Evolutionary conservation across 2,329 filamentous ascomycete species (phyloP).

Genomic region (Cryphonectria radicalis): DNA sequence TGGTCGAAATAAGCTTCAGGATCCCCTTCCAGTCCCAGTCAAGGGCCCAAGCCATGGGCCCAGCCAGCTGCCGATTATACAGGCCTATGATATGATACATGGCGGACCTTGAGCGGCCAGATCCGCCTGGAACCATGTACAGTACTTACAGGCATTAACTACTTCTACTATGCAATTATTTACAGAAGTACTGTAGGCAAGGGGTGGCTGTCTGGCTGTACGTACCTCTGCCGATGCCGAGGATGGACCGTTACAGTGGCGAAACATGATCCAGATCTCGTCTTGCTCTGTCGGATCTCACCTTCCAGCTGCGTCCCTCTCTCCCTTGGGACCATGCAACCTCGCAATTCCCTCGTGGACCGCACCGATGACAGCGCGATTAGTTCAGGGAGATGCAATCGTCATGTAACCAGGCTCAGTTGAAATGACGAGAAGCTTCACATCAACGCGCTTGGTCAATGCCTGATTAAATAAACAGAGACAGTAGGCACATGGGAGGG

Average conservation of each 20-base stretch:
- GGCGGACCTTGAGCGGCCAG: neutral
- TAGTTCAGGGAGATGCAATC: neutral
- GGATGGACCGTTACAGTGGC: constrained; percentile 11
- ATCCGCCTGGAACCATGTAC: neutral
- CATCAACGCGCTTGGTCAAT: neutral
- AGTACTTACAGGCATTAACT: neutral
- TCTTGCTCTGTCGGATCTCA: constrained; percentile 18
- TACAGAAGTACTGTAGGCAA: neutral
- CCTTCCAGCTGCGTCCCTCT: neutral
- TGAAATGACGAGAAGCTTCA: constrained; percentile 3
- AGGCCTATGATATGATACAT: neutral
- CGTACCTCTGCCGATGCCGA: constrained; percentile 10
- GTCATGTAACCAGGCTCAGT: neutral
- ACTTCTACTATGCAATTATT: no score
- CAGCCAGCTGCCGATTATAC: neutral
- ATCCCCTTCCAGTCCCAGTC: neutral
- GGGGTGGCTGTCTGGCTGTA: neutral
- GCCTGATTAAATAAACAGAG: neutral
- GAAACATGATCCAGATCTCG: constrained; percentile 16
- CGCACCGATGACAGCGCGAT: neutral
- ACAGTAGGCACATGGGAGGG: neutral
- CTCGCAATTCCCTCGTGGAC: neutral
- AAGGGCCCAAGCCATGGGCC: neutral
- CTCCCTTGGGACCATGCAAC: neutral
- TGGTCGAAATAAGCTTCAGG: constrained; percentile 26